Conservation (phyloP, 768 basidiomycete genomes). For the Lactarius trivialis region DNA sequence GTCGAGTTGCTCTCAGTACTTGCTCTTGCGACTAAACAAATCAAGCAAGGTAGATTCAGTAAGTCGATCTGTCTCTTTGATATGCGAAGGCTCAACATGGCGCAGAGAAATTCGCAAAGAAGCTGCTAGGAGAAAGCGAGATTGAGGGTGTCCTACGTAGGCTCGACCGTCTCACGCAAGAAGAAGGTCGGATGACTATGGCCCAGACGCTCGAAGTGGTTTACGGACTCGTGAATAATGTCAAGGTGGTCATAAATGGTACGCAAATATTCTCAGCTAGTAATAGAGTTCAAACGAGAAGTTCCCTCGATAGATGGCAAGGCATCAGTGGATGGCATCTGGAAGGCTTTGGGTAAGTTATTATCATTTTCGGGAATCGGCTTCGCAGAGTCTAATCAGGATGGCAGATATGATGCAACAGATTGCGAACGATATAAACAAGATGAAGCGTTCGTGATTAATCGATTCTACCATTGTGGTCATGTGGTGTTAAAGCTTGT, state of each 20-base stretch:
- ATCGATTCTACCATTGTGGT: not conserved
- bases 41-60: conserved; percentile 1
- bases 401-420: not conserved
- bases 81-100: not conserved
- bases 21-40: not conserved
- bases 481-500: not conserved
- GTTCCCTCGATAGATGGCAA: not conserved
- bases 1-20: not conserved
- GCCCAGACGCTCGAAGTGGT: conserved; percentile 2
- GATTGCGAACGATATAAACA: not conserved
- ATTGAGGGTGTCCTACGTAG: not conserved
- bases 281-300: not conserved
- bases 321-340: not conserved
- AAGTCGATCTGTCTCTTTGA: not conserved
- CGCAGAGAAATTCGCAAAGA: not conserved
- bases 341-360: too few species aligned
- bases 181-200: not conserved
- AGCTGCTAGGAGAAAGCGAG: not conserved
- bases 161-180: conserved; percentile 3
- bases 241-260: not conserved
- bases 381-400: too few species aligned
- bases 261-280: not conserved
- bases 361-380: too few species aligned
- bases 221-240: not conserved
- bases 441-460: not conserved